Base-by-base conservation (phyloP, 2,329 filamentous ascomycete species). In the Aspergillus bombycis region DNA sequence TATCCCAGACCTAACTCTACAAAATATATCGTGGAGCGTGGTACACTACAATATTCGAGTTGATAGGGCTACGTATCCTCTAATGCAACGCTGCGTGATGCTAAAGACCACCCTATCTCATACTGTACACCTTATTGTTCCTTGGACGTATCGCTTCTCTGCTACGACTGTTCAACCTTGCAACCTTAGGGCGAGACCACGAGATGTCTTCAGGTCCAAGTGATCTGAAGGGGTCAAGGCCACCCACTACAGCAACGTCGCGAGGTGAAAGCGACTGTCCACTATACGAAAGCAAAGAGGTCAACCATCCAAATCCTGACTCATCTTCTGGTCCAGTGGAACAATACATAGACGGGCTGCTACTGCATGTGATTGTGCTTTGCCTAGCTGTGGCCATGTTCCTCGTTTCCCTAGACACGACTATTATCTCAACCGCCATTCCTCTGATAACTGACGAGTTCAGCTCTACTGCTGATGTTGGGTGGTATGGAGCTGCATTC, bases 391-490 rank as follows among this genome's bases (percentile, higher is more conserved):
- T 46, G 11, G 45, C 45, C 45, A 59, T 59, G 16, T 57, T 61
- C 21, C 41, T 61, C 11, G 21, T 61, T 21, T 55, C 52, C 4
- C 59, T 61, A 53, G 59, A 57, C 32, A 45, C 52, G 6, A 43
- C 59, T 9, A 61, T 61, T 32, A 50, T 61, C 16, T 19, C 59
- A n/a, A 61, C 59, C 19, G 77, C 77, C 1, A 72, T 79, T n/a
- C 76, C 77, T 0, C 60, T 66, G 19, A 77, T 79, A 41, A 78
- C 76, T 2, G 65, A 74, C 57, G 74, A 80, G 9, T 81, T 81
- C 67, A 60, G 78, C 54, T 83, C 81, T 70, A 76, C 80, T n/a
- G 48, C 23, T 36, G 58, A 61, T 26, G 52, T 61, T 26, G 59
- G 59, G 7, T 61, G 59, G 59, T 64, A 71, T 83, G 57, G 81